Evolutionary conservation across 352 stramenopile genomes (phyloP).

Genomic region (Pythium dissimile): DNA sequence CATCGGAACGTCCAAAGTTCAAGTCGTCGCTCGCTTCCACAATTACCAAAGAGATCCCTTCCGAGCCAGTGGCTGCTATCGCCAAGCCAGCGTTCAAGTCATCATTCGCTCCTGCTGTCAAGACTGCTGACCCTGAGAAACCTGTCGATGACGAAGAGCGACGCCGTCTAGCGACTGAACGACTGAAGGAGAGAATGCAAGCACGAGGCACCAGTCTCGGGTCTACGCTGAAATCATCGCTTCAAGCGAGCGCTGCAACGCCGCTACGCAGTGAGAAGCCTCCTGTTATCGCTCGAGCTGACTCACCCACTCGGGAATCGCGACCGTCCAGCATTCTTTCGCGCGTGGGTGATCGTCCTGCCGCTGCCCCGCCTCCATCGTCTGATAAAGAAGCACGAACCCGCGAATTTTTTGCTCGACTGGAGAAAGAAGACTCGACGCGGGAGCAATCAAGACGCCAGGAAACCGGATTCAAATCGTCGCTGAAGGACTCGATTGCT

Average conservation of each 20-base stretch:
- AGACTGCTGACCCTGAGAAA: not conserved
- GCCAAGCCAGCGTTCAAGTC: constrained; percentile 12
- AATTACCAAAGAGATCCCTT: too few relatives aligned
- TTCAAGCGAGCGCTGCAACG: not conserved
- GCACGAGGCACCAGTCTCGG: not conserved
- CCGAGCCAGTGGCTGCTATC: not conserved
- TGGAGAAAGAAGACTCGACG: constrained; percentile 46
- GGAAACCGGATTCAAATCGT: constrained; percentile 10
- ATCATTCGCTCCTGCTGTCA: constrained; percentile 1
- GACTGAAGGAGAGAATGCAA: constrained; percentile 11
- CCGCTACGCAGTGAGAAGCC: not conserved
- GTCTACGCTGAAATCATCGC: constrained; percentile 6
- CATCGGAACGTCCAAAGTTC: constrained; percentile 1
- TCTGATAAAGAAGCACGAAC: constrained; percentile 20
- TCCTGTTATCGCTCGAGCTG: not conserved
- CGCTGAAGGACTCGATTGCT: not conserved
- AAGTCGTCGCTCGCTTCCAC: constrained; percentile 11
- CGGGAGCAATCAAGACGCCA: constrained; percentile 2
- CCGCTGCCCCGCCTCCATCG: not conserved
- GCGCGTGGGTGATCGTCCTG: constrained; percentile 11
- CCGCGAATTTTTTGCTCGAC: constrained; percentile 43
- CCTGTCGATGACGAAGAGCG: constrained; percentile 13
- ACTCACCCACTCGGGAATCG: not conserved
- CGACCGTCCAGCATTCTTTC: constrained; percentile 14
- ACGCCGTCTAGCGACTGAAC: constrained; percentile 3